Evolutionary conservation across 768 basidiomycete genomes (phyloP), one percentile per base, ranked within the genome.

Genomic region (Tylopilus vinaceipallidus): DNA sequence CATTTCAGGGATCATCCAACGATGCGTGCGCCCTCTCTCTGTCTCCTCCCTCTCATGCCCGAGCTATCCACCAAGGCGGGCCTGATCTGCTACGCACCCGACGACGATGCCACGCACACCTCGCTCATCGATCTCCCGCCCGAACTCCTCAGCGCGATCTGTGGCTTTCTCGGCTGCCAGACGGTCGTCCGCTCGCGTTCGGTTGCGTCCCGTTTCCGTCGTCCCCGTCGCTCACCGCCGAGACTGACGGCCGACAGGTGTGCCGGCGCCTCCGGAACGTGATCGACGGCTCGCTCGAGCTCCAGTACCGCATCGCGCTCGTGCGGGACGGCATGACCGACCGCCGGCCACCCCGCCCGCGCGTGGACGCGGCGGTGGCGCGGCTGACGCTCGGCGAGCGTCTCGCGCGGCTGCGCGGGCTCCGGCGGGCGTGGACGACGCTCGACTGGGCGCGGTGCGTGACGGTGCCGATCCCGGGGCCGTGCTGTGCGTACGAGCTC

Each of bases 401-500:
- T 0, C 63, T 77, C 13, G 46, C 49, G 0, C 64, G 63, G 1
- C 65, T 78, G 0, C 65, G 67, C 3, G 54, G 60, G 17, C 64
- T 74, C 0, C 69, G 76, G 3, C 39, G 33, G 0, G 58, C 71
- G 0, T 78, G 77, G 76, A 32, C 55, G 0, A 56, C 53, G 16
- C 56, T 73, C 12, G 54, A 50, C 13, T 71, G 71, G 66, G 52
- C 47, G 6, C 49, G 50, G 0, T 55, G 52, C 12, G 49, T 55
- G 1, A 40, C 52, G 0, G 59, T 75, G 0, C 62, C 66, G 6
- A 59, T 73, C 30, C 60, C 70, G 0, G 75, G 70, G 0, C 52
- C 58, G 3, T 77, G 75, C 47, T 68, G 68, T 39, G 79, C 81
- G 4, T 85, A 85, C 57, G 82, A 85, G 51, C 71, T 85, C 51